These are phyloP conservation scores for Phytophthora chlamydospora DNA, from an alignment of 352 stramenopile genomes.

Conservation along the genomic window DNA sequence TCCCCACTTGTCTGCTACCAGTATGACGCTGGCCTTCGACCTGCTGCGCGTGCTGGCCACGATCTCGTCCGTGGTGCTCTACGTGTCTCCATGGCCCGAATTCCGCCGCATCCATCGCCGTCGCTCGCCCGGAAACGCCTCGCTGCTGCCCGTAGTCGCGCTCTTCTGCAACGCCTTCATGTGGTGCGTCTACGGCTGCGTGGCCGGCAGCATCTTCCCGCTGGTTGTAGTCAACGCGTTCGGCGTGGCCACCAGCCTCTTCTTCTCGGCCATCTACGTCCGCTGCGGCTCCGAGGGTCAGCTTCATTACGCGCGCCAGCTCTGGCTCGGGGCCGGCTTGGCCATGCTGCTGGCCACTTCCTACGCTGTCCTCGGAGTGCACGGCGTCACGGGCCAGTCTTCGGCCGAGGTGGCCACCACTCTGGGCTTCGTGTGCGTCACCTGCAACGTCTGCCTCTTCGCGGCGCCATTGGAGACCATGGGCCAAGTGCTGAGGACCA, in stretches of 20 bases:
- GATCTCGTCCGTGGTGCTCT: conserved; percentile 28
- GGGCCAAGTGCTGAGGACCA: conserved; percentile 30
- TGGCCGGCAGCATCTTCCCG: conserved; percentile 40
- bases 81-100: conserved; percentile 35
- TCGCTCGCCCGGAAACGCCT: conserved; percentile 21
- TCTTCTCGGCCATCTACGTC: conserved; percentile 41
- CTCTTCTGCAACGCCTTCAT: conserved; percentile 43
- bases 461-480: conserved; percentile 37
- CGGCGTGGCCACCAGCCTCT: conserved; percentile 31
- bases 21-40: conserved; percentile 30
- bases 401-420: conserved; percentile 16
- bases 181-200: conserved; percentile 38
- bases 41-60: conserved; percentile 35
- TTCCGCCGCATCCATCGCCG: conserved; percentile 32
- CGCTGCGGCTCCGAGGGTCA: conserved; percentile 26
- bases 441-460: conserved; percentile 35
- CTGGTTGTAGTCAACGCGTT: conserved; percentile 37
- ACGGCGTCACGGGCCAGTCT: conserved; percentile 27
- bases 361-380: conserved; percentile 28
- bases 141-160: conserved; percentile 36
- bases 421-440: conserved; percentile 34
- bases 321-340: conserved; percentile 16
- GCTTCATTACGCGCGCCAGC: conserved; percentile 11
- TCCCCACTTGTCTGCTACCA: background rate
- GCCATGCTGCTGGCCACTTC: conserved; percentile 16